Conservation (phyloP, 2,329 filamentous ascomycete genomes). For the Catunica adiposa region DNA sequence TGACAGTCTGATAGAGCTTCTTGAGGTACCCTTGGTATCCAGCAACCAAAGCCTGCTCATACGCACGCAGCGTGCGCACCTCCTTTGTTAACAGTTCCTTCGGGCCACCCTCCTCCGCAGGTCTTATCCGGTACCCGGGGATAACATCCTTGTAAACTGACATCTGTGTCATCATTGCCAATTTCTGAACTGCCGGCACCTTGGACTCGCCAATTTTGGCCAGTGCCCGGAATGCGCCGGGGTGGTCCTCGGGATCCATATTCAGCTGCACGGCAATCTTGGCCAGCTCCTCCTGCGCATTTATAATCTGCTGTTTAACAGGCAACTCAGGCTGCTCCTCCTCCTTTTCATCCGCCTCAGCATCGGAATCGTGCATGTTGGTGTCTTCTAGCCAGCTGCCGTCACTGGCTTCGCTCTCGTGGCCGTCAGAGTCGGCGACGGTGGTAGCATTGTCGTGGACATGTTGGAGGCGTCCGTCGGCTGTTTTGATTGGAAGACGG, state of each 20-base stretch:
- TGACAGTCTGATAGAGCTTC: conserved; percentile 52
- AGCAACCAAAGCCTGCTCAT: conserved; percentile 72
- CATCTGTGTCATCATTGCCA: conserved; percentile 72
- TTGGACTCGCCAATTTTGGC: conserved; percentile 54
- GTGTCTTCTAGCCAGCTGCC: conserved; percentile 43
- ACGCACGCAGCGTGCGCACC: conserved; percentile 62
- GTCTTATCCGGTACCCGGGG: conserved; percentile 86
- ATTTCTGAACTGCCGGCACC: conserved; percentile 62
- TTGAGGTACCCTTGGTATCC: conserved; percentile 77
- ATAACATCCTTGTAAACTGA: conserved; percentile 92
- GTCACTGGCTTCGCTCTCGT: conserved; percentile 31
- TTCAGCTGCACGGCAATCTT: conserved; percentile 66
- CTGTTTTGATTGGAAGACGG: conserved; percentile 71
- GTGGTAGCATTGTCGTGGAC: conserved; percentile 41
- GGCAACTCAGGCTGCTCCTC: conserved; percentile 44
- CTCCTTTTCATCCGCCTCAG: conserved; percentile 31
- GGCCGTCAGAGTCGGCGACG: conserved; percentile 42
- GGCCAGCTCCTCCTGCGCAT: conserved; percentile 85
- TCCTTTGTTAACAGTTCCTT: conserved; percentile 81
- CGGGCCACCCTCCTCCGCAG: conserved; percentile 54
- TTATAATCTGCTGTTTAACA: conserved; percentile 60
- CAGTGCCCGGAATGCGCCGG: conserved; percentile 60
- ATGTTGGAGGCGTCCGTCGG: conserved; percentile 54
- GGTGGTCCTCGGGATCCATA: conserved; percentile 84
- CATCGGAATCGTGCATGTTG: conserved; percentile 38